Evolutionary conservation across 2,329 filamentous ascomycete species (phyloP), one percentile per base, ranked within the genome.

Genomic region (Thielaviopsis musarum): DNA sequence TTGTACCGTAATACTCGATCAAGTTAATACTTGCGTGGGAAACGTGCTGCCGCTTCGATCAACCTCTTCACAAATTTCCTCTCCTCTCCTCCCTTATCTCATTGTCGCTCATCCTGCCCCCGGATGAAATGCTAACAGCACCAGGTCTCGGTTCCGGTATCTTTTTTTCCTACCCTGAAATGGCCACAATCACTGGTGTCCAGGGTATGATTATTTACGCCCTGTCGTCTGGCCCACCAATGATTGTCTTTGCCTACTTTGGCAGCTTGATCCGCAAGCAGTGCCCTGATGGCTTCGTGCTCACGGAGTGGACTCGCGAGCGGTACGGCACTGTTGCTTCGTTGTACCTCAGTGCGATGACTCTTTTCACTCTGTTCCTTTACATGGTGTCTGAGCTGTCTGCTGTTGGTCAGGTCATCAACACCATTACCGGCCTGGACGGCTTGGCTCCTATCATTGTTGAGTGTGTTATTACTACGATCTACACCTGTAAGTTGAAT

Each of bases 1-100:
- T 85, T 84, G 85, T 82, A 93, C 88, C 87, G 88, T 91, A 86
- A 83, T 84, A 91, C 87, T 91, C 87, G 88, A 93, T 88, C 88
- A 93, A 93, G 88, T 88, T 91, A 93, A 91, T 90, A 85, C 88
- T 93, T 93, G 88, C 88, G 88, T 91, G 88, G 84, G 88, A 87
- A 91, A 91, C 79, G 88, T 91, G 87, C 86, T 91, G 87, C 87
- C 87, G 87, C 87, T 88, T 82, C 75, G 72, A 74, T 70, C 71
- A 70, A 68, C 66, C 67, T 69, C 21, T 49, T 7, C 45, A 49
- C 45, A 49, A 49, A 19, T 2, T 65, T 62, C 63, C 62, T 60
- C 57, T 64, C 53, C 63, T 65, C 65, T 63, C 59, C 60, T 62
- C 64, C 63, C 65, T 65, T 45, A 13, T 24, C 55, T 38, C 19